Evolutionary conservation across 495 filamentous ascomycete genomes (phyloP).

Genomic region (Pseudomonodictys pantanalensis): DNA sequence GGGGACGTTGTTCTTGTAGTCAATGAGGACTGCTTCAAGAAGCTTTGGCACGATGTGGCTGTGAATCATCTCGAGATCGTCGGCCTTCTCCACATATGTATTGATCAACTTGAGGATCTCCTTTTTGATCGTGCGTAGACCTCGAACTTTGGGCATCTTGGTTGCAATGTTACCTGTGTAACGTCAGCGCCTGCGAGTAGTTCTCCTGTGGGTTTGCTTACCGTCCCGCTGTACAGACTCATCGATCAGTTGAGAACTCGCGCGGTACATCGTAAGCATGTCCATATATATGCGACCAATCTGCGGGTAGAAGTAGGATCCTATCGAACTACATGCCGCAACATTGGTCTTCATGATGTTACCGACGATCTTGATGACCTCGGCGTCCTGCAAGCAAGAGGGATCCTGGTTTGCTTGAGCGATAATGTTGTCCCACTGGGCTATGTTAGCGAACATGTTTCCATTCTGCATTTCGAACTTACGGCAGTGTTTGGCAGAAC

Average conservation of each 20-base stretch:
- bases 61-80: constrained; percentile 90
- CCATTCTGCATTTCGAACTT: neutral
- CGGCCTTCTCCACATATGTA: constrained; percentile 94
- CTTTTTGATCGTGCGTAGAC: constrained; percentile 96
- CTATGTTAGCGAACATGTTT: constrained; percentile 32
- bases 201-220: constrained; percentile 41
- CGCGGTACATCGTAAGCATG: constrained; percentile 98
- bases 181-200: constrained; percentile 1
- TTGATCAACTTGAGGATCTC: constrained; percentile 98
- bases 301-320: constrained; percentile 97
- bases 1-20: constrained; percentile 96
- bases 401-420: constrained; percentile 76
- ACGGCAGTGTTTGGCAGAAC: constrained; percentile 65
- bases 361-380: constrained; percentile 95
- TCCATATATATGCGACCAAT: constrained; percentile 97
- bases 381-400: constrained; percentile 76
- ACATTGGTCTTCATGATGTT: constrained; percentile 99
- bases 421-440: constrained; percentile 87
- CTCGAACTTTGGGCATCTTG: constrained; percentile 93
- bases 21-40: constrained; percentile 89
- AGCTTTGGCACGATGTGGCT: constrained; percentile 92
- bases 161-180: constrained; percentile 80
- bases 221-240: constrained; percentile 83
- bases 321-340: constrained; percentile 91
- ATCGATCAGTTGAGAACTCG: constrained; percentile 92